Evolutionary conservation across 1,139 yeast genomes (phyloP), one percentile per base, ranked within the genome.

Genomic region (Suhomyces yuchorum): DNA sequence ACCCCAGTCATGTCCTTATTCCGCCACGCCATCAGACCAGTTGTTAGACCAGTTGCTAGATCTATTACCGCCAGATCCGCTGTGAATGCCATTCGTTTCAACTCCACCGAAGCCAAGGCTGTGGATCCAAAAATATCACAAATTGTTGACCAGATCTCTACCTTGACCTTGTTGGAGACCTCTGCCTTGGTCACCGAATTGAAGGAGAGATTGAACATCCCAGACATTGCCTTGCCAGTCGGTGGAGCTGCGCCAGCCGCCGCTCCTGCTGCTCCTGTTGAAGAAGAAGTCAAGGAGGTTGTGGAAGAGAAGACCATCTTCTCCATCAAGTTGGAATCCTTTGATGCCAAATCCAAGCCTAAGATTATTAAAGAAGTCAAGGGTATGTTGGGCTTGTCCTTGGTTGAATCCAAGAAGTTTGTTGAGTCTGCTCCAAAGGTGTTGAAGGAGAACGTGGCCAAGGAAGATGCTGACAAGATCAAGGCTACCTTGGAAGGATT

Each of bases 401-500:
- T 93, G 59, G 99, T 93, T 52, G 99, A 93, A 67, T 89, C 97
- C 53, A 95, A 93, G 84, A 93, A 93, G 77, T 89, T 93, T 59
- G 99, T 95, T 51, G 99, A 93, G 76, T 75, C 92, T 62, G 98
- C 99, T 53, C 99, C 99, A 60, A 93, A 93, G 80, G 78, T 88
- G 42, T 80, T 87, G 70, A 88, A 88, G 74, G 96, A 87, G 61
- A 86, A 86, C 58, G 89, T 87, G 50, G 83, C 91, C 52, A 87
- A 88, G 78, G 96, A 87, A 66, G 96, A 87, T 62, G 95, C 95
- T 54, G 96, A 88, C 61, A 87, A 88, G 81, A 88, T 93, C 68
- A 93, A 93, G 80, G 80, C 88, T 56, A 84, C 96, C 53, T 80
- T 95, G 67, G 99, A 93, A 76, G 96, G 85, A 50, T 82, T 91